Base-by-base conservation (phyloP, 441 rosid genomes). In the Pelargonium citronellum region DNA sequence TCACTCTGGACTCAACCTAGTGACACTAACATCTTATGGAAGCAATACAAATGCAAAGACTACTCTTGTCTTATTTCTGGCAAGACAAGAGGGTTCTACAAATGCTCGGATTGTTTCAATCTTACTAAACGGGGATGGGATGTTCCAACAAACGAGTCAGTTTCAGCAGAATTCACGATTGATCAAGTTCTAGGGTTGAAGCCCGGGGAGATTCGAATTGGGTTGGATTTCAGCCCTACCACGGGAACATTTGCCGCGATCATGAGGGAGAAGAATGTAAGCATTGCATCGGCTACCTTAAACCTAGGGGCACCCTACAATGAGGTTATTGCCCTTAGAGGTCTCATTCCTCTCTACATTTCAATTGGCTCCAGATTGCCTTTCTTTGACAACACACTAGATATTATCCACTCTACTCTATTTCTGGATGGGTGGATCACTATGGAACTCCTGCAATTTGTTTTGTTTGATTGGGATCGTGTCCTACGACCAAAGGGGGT, bases 241-340 rank as follows among this genome's bases (percentile, higher is more conserved):
- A 81, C 86, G 0, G 85, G 89, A 43, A 79, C 80, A 39, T 84
- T 87, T 62, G 88, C 89, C 8, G 87, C 89, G 7, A 78, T 81
- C 44, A 84, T 87, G 89, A 83, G 68, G 76, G 86, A 84, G 69
- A 80, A 77, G 69, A 78, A 81, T 67, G 82, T 80, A 3, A 85
- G 85, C 17, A 72, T 84, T 37, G 87, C 81, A 43, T 78, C 88
- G 1, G 88, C 84, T 64, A 82, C 85, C 2, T 71, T 85, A 15
- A 84, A 84, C 66, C 74, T 84, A 20, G 87, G 85, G 20, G 91
- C 85, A 0, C 91, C 88, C 53, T 87, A 80, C 72, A 84, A 72
- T 69, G 85, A 84, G 69, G 89, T 83, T 68, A 83, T 84, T 57
- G 85, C 87, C 19, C 78, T 80, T 24, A 70, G 89, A 71, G 88